These are phyloP conservation scores for Blastobotrys petasosporus DNA, from an alignment of 1,139 yeast genomes.

Conservation along the genomic window DNA sequence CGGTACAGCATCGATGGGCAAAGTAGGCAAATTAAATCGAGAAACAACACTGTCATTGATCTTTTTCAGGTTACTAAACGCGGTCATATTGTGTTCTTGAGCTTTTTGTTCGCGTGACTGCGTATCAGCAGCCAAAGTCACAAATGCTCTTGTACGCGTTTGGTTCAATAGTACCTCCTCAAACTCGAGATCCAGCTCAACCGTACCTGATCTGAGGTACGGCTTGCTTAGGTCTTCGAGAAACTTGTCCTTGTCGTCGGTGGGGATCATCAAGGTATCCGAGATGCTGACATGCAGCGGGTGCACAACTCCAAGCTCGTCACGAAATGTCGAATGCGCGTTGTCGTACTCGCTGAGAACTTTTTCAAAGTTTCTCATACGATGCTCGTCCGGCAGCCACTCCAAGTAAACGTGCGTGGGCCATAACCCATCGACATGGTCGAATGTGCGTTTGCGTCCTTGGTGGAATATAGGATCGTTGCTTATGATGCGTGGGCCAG, in stretches of 20 bases:
- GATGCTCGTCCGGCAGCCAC: constrained; percentile 24
- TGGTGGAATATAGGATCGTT: constrained; percentile 25
- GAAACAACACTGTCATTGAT: too few relatives aligned
- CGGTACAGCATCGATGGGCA: constrained; percentile 7
- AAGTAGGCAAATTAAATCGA: too few relatives aligned
- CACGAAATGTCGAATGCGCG: constrained; percentile 23
- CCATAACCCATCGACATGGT: constrained; percentile 32
- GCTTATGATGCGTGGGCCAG: constrained; percentile 21
- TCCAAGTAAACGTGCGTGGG: constrained; percentile 34
- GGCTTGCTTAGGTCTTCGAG: background rate
- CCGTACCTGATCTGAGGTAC: too few relatives aligned
- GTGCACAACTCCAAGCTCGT: constrained; percentile 26
- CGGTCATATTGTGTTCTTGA: too few relatives aligned
- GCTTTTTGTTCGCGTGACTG: too few relatives aligned
- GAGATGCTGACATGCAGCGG: constrained; percentile 34
- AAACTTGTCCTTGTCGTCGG: constrained; percentile 19
- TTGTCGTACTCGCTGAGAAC: constrained; percentile 17
- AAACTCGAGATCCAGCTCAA: too few relatives aligned
- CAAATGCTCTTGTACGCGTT: constrained; percentile 15
- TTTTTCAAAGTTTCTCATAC: background rate
- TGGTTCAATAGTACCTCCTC: background rate
- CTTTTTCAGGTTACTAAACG: too few relatives aligned
- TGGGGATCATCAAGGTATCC: constrained; percentile 29
- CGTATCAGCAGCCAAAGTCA: too few relatives aligned
- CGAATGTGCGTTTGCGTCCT: constrained; percentile 25